Percentiles rank a stretch among this genome's conserved stretches.
Evolutionary conservation across 192 early-diverging fungal species (phyloP).

Genomic region (Coemansia sp.): DNA sequence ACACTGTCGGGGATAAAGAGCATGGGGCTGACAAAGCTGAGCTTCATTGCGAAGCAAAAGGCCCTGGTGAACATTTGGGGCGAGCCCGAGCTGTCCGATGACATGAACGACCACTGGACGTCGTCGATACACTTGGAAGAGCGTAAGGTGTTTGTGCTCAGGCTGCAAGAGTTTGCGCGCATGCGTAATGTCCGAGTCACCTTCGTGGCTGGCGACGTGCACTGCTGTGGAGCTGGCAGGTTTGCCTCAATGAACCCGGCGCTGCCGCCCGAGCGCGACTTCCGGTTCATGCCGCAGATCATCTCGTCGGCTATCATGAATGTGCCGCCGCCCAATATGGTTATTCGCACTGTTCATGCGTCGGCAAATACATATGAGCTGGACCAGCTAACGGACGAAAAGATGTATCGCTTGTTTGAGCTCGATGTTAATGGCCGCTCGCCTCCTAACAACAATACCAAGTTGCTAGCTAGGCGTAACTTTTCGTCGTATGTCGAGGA

Average conservation of each 20-base stretch:
- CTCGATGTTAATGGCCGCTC: constrained; percentile 65
- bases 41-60: constrained; percentile 56
- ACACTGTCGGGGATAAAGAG: constrained; percentile 60
- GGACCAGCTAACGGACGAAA: constrained; percentile 63
- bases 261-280: constrained; percentile 60
- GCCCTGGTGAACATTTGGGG: constrained; percentile 66
- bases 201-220: constrained; percentile 81
- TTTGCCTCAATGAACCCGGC: constrained; percentile 56
- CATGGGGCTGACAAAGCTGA: constrained; percentile 56
- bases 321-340: constrained; percentile 68
- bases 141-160: constrained; percentile 62
- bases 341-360: constrained; percentile 66
- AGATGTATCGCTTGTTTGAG: constrained; percentile 71
- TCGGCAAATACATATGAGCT: constrained; percentile 58
- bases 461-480: constrained; percentile 62
- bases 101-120: constrained; percentile 81
- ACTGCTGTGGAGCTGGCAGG: constrained; percentile 64
- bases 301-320: constrained; percentile 81
- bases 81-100: constrained; percentile 81
- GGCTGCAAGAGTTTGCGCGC: constrained; percentile 66
- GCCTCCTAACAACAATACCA: constrained; percentile 49
- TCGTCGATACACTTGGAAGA: constrained; percentile 67
- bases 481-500: constrained; percentile 57
- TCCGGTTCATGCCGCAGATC: constrained; percentile 74
- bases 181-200: constrained; percentile 65